These are phyloP conservation scores for Pistacia atlantica DNA, from an alignment of 345 rosid species.

Conservation along the genomic window DNA sequence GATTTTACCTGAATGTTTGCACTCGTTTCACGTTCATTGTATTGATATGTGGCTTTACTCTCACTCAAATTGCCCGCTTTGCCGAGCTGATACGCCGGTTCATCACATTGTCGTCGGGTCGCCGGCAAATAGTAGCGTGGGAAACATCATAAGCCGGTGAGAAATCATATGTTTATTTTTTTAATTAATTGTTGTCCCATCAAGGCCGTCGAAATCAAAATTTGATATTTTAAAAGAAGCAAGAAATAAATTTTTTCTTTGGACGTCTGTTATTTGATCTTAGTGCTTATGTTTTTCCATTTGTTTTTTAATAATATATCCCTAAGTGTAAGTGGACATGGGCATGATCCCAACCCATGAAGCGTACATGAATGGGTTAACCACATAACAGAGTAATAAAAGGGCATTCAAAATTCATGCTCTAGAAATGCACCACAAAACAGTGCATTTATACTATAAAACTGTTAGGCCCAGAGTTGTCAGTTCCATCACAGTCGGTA, in stretches of 20 bases:
- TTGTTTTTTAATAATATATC: not conserved
- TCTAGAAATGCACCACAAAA: not conserved
- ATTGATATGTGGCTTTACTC: conserved; percentile 45
- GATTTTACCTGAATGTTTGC: conserved; percentile 35
- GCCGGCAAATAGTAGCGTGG: conserved; percentile 1
- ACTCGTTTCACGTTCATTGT: conserved; percentile 35
- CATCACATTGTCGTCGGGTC: not conserved
- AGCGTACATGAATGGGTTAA: no score
- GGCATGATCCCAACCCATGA: no score
- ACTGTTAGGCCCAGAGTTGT: not conserved
- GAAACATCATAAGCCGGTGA: not conserved
- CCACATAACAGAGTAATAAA: no score
- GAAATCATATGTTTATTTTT: not conserved
- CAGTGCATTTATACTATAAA: not conserved
- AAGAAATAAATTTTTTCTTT: not conserved
- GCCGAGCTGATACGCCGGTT: not conserved
- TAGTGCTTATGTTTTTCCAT: not conserved
- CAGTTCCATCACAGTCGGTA: not conserved
- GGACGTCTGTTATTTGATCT: no score
- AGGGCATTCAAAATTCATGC: no score
- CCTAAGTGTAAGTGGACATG: no score
- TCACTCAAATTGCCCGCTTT: conserved; percentile 37
- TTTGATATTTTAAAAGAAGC: not conserved
- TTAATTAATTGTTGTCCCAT: not conserved
- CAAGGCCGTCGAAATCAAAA: not conserved